phyloP scores from a whole-genome alignment of 2,329 filamentous ascomycete genomes.

The Didymellaceae sp. region DNA sequence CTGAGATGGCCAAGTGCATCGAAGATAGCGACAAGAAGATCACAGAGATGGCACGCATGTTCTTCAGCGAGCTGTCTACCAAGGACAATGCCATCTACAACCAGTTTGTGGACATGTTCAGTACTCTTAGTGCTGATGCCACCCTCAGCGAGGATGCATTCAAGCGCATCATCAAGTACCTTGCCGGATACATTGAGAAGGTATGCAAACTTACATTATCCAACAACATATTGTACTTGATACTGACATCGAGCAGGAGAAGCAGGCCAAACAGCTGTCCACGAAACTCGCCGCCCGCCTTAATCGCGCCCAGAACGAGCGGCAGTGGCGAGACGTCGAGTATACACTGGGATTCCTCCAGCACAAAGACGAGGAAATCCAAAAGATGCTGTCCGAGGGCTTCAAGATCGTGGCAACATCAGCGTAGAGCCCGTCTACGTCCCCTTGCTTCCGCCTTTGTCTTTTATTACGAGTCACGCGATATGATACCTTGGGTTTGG shows the following conservation, averaged over 20 bases:
- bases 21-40: slow-evolving; percentile 96
- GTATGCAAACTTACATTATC: slow-evolving; percentile 54
- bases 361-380: slow-evolving; percentile 91
- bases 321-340: slow-evolving; percentile 97
- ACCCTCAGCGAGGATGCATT: slow-evolving; percentile 85
- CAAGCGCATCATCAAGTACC: slow-evolving; percentile 85
- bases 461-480: slow-evolving; percentile 12
- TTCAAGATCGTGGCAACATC: slow-evolving; percentile 63
- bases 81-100: slow-evolving; percentile 99
- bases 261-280: slow-evolving; percentile 92
- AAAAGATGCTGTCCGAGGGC: slow-evolving; percentile 75
- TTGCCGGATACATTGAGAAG: slow-evolving; percentile 97
- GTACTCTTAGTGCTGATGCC: slow-evolving; percentile 81
- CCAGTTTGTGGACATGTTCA: slow-evolving; percentile 99
- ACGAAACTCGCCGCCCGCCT: slow-evolving; percentile 91
- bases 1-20: slow-evolving; percentile 98
- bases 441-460: neutral
- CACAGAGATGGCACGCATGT: slow-evolving; percentile 93
- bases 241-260: slow-evolving; percentile 70
- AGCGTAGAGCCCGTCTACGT: slow-evolving; percentile 37
- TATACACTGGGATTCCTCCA: slow-evolving; percentile 88
- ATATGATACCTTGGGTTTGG: slow-evolving; percentile 19
- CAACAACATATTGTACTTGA: neutral
- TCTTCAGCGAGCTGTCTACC: slow-evolving; percentile 95
- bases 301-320: slow-evolving; percentile 83